phyloP scores from a whole-genome alignment of 2,329 filamentous ascomycete genomes.

The Nectriaceae sp. region DNA sequence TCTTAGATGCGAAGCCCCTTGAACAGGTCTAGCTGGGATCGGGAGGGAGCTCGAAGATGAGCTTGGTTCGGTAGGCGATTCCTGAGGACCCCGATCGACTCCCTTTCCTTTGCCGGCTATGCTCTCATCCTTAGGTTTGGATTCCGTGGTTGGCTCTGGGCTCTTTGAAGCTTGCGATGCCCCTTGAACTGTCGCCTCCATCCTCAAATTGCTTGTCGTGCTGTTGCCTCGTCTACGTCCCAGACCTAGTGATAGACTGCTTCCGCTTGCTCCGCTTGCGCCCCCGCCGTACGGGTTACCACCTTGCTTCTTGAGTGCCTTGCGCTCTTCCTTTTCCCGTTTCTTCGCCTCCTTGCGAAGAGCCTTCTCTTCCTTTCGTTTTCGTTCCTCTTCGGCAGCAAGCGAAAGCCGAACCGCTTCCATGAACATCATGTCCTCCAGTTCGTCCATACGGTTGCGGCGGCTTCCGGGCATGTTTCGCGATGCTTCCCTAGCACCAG shows the following conservation, averaged over 20 bases:
- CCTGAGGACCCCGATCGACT: constrained; percentile 55
- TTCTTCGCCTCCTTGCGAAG: constrained; percentile 77
- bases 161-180: constrained; percentile 35
- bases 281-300: constrained; percentile 38
- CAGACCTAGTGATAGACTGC: constrained; percentile 63
- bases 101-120: constrained; percentile 66
- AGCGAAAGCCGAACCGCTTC: constrained; percentile 90
- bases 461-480: constrained; percentile 30
- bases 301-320: constrained; percentile 66
- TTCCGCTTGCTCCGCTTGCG: constrained; percentile 55
- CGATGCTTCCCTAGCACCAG: constrained; percentile 21
- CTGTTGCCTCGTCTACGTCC: constrained; percentile 63
- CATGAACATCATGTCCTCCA: constrained; percentile 98
- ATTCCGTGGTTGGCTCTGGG: constrained; percentile 24
- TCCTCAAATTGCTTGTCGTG: constrained; percentile 58
- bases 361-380: constrained; percentile 66
- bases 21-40: constrained; percentile 52
- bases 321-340: constrained; percentile 81
- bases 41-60: constrained; percentile 43
- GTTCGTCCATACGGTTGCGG: constrained; percentile 71
- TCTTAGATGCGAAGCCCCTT: constrained; percentile 70
- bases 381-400: constrained; percentile 91
- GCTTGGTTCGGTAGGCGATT: constrained; percentile 27
- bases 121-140: constrained; percentile 33
- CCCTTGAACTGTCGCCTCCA: constrained; percentile 54